Conservation (phyloP, 1,284 basidiomycete species). For the Rhizoctonia solani region DNA sequence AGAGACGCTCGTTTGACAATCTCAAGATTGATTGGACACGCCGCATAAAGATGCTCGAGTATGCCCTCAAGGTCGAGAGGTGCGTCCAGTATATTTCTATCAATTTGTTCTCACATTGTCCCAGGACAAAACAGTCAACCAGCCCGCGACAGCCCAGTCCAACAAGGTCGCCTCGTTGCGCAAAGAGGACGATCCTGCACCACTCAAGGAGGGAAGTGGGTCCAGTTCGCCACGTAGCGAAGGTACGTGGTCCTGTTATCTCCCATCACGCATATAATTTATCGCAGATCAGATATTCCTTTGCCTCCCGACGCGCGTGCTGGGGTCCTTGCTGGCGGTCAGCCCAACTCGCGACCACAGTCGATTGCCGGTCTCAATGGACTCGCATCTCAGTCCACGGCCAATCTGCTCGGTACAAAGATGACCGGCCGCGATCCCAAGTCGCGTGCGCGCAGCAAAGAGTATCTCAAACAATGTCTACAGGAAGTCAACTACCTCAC, state of each 20-base stretch:
- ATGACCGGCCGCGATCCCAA: constrained; percentile 81
- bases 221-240: constrained; percentile 77
- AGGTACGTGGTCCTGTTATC: constrained; percentile 51
- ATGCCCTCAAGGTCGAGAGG: constrained; percentile 92
- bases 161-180: constrained; percentile 65
- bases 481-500: constrained; percentile 99
- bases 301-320: constrained; percentile 62
- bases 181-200: constrained; percentile 53
- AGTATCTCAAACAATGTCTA: constrained; percentile 98
- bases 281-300: constrained; percentile 61
- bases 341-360: constrained; percentile 48
- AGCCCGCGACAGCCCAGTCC: constrained; percentile 58
- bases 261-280: constrained; percentile 26
- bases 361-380: constrained; percentile 38
- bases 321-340: constrained; percentile 34
- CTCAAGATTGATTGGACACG: constrained; percentile 94
- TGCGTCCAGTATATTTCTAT: constrained; percentile 48
- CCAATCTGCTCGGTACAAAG: constrained; percentile 6
- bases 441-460: constrained; percentile 89
- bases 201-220: constrained; percentile 65
- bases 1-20: constrained; percentile 95
- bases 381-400: constrained; percentile 45
- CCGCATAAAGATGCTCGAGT: constrained; percentile 99
- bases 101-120: constrained; percentile 18
- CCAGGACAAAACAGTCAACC: constrained; percentile 79